Base-by-base conservation (phyloP, 2,329 filamentous ascomycete genomes). In the Aureobasidium sp. region DNA sequence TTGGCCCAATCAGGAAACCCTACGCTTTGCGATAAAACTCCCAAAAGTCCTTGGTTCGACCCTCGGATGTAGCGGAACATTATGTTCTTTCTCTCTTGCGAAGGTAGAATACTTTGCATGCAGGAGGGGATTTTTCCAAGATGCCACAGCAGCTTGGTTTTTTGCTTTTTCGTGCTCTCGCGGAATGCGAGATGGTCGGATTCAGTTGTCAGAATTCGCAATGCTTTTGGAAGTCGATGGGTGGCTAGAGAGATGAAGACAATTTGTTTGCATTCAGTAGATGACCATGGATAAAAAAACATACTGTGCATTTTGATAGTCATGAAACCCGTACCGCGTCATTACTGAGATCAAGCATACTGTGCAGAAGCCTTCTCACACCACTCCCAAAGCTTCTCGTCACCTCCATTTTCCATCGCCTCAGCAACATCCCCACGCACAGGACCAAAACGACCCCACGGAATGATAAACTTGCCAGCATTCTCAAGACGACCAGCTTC, bases 321-420 rank as follows among this genome's bases (percentile, higher is more conserved):
- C 47, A 19, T 50, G n/a, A 22, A 35, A 1, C n/a, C 15, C 22
- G 15, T 19, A 2, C 12, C 31, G 8, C 8, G 42, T 17, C 19
- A 8, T 35, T 15, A 12, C n/a, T 19, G 35, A 35, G 15, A 53
- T 56, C 42, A 61, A 40, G 60, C 52, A 58, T 66, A 72, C 56
- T 62, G 22, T 48, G 58, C 65, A 24, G 66, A 68, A 64, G 75
- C 69, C 66, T 70, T 69, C 66, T 77, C 75, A 66, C 72, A 75
- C 71, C 73, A 77, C 49, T 72, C 70, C 74, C 73, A 78, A 52
- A 78, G 71, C 66, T 70, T 72, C 64, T 64, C 62, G 50, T 72
- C 67, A 24, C 47, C 33, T 2, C 42, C 60, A 6, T 53, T 50
- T 40, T 61, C 15, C 49, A 56, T 39, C 15, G 60, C 39, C 7